A percentile compares a stretch with the other conserved stretches of the same genome.
Conservation (phyloP, 495 filamentous ascomycete species). For the Letharia lupina region DNA sequence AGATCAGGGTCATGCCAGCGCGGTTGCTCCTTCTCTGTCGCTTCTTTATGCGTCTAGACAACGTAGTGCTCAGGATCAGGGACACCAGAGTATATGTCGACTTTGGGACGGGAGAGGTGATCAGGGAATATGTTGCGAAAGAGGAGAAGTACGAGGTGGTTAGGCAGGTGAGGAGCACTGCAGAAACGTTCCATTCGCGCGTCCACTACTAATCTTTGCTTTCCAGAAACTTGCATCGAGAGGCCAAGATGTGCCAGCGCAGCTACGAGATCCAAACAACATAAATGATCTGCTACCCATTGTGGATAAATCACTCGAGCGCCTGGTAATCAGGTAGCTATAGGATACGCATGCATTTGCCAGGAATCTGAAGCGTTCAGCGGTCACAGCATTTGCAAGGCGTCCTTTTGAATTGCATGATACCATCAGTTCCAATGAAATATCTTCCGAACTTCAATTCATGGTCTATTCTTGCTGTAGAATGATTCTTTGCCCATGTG, state of each 20-base stretch:
- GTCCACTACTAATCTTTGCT: neutral
- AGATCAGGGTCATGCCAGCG: slow-evolving; percentile 84
- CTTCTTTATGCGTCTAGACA: slow-evolving; percentile 91
- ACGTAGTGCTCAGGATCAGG: slow-evolving; percentile 73
- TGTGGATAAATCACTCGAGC: slow-evolving; percentile 50
- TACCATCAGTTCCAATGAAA: neutral
- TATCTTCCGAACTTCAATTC: neutral
- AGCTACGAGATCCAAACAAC: slow-evolving; percentile 76
- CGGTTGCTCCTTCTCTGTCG: slow-evolving; percentile 73
- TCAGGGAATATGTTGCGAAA: slow-evolving; percentile 77
- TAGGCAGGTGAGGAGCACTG: slow-evolving; percentile 49
- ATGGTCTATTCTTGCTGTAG: neutral
- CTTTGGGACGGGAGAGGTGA: slow-evolving; percentile 70
- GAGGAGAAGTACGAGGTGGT: slow-evolving; percentile 74
- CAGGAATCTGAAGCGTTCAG: neutral
- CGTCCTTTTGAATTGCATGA: neutral
- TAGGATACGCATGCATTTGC: neutral
- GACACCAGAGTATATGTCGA: slow-evolving; percentile 92
- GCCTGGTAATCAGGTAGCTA: slow-evolving; percentile 25
- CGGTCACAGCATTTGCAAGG: slow-evolving; percentile 7
- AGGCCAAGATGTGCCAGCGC: slow-evolving; percentile 66
- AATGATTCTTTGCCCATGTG: neutral
- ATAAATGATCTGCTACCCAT: slow-evolving; percentile 64
- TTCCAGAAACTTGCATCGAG: slow-evolving; percentile 57
- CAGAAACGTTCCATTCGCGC: neutral